These are phyloP conservation scores for Pythium phragmitis DNA, from an alignment of 352 stramenopile genomes.

Conservation along the genomic window DNA sequence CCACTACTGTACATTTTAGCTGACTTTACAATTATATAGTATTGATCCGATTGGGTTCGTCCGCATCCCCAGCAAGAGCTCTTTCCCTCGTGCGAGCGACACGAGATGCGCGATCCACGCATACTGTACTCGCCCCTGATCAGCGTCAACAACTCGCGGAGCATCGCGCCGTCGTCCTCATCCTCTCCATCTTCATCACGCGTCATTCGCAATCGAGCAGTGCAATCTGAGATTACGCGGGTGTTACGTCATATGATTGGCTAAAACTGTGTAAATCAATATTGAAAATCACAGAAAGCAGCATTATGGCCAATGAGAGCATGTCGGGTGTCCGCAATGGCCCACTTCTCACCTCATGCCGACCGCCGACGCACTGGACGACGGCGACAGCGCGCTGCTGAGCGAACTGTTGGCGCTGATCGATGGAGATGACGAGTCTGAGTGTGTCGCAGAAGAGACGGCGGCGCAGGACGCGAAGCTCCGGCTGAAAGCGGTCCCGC, in stretches of 20 bases:
- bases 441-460: background rate
- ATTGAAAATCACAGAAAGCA: too few species aligned
- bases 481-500: too few species aligned
- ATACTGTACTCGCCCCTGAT: background rate
- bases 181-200: too few species aligned
- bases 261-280: background rate
- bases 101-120: background rate
- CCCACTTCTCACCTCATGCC: background rate
- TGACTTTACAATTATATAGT: too few species aligned
- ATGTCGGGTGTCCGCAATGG: background rate
- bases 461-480: background rate
- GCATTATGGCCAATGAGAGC: background rate
- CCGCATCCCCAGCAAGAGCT: background rate
- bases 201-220: too few species aligned
- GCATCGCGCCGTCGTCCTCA: slow-evolving; percentile 6
- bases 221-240: too few species aligned
- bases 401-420: slow-evolving; percentile 10
- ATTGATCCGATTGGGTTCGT: too few species aligned
- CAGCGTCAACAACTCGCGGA: slow-evolving; percentile 6
- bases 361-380: background rate
- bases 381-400: slow-evolving; percentile 13
- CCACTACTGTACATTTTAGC: too few species aligned
- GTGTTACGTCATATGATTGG: background rate
- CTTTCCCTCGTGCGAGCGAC: background rate
- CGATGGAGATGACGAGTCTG: background rate